These are phyloP conservation scores for Nannochloris sp. DNA, from an alignment of 139 green algal species.

Conservation along the genomic window DNA sequence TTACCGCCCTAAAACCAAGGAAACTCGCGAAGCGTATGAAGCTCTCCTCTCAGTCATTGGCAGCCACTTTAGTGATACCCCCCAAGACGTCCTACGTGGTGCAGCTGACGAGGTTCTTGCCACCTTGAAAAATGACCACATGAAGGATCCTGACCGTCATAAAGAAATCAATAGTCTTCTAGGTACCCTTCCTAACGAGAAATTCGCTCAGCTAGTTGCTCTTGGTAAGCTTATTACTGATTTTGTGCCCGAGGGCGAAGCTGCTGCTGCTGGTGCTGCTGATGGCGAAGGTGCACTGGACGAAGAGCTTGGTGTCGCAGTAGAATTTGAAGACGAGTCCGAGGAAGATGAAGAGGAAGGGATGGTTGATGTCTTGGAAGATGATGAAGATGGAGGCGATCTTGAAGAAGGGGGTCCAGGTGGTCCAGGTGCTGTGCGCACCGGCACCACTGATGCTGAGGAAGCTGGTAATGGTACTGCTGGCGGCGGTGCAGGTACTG, in stretches of 20 bases:
- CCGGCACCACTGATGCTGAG: slow-evolving; percentile 41
- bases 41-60: slow-evolving; percentile 77
- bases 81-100: slow-evolving; percentile 81
- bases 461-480: slow-evolving; percentile 40
- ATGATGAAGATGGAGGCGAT: slow-evolving; percentile 34
- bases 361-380: slow-evolving; percentile 38
- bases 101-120: slow-evolving; percentile 94
- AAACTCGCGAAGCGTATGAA: slow-evolving; percentile 92
- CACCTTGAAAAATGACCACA: slow-evolving; percentile 78
- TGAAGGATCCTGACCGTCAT: slow-evolving; percentile 67
- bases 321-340: slow-evolving; percentile 86
- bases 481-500: neutral
- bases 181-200: slow-evolving; percentile 56
- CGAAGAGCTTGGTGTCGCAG: slow-evolving; percentile 88
- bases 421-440: slow-evolving; percentile 14
- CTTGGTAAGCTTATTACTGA: slow-evolving; percentile 90
- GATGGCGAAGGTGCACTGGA: slow-evolving; percentile 50
- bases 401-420: slow-evolving; percentile 21
- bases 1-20: slow-evolving; percentile 70
- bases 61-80: slow-evolving; percentile 85
- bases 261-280: neutral
- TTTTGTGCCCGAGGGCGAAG: slow-evolving; percentile 51
- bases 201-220: slow-evolving; percentile 80
- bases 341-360: slow-evolving; percentile 65
- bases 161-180: slow-evolving; percentile 67